phyloP scores from a whole-genome alignment of 352 stramenopile species.

The Pythium apleroticum region DNA sequence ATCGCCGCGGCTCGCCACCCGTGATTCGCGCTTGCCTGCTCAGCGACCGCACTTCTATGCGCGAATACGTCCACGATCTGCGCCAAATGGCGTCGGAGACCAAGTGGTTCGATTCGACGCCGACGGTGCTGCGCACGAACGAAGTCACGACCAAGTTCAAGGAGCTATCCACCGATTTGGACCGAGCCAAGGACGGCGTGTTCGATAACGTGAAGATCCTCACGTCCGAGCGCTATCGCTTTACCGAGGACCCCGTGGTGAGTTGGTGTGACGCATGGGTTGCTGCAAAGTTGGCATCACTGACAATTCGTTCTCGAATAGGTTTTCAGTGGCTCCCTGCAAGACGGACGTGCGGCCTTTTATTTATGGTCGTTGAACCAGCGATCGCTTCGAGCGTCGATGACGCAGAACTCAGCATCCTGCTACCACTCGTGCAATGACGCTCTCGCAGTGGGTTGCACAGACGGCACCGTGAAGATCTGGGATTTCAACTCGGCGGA shows the following conservation, averaged over 20 bases:
- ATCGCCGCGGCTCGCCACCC: slow-evolving; percentile 77
- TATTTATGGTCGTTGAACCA: slow-evolving; percentile 86
- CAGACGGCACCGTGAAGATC: slow-evolving; percentile 76
- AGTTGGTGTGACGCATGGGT: background rate
- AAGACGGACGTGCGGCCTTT: slow-evolving; percentile 75
- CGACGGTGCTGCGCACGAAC: slow-evolving; percentile 37
- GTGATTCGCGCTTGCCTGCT: slow-evolving; percentile 81
- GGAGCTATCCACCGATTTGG: slow-evolving; percentile 56
- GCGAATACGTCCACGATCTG: slow-evolving; percentile 83
- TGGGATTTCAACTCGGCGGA: slow-evolving; percentile 80
- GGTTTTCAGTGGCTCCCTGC: slow-evolving; percentile 74
- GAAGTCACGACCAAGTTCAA: slow-evolving; percentile 36
- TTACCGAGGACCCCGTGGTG: slow-evolving; percentile 58
- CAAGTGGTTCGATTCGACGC: slow-evolving; percentile 61
- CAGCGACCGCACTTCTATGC: slow-evolving; percentile 84
- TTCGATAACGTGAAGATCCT: slow-evolving; percentile 74
- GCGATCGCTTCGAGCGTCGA: slow-evolving; percentile 57
- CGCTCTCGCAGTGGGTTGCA: slow-evolving; percentile 71
- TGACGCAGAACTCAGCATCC: slow-evolving; percentile 61
- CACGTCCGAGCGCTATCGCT: slow-evolving; percentile 62
- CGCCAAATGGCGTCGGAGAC: slow-evolving; percentile 73
- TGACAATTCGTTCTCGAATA: slow-evolving; percentile 9
- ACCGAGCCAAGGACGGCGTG: slow-evolving; percentile 43
- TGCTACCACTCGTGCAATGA: slow-evolving; percentile 85
- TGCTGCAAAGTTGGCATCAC: background rate